Conservation (phyloP, 2,329 filamentous ascomycete genomes). For the Apiospora aurea region DNA sequence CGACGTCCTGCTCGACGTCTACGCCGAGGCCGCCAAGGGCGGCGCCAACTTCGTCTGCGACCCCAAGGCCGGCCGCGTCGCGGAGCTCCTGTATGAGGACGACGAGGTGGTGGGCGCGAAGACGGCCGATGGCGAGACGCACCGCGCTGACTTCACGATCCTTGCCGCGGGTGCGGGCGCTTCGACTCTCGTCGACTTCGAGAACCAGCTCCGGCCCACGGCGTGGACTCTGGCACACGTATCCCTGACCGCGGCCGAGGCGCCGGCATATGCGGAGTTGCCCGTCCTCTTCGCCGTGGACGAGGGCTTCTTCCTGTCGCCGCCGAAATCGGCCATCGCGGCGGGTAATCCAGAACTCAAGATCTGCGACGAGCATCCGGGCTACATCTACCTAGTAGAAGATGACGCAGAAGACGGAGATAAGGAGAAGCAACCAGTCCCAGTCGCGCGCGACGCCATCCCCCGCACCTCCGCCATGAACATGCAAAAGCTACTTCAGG, state of each 20-base stretch:
- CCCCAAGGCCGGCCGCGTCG: conserved; percentile 28
- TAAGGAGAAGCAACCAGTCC: neutral
- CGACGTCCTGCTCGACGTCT: conserved; percentile 54
- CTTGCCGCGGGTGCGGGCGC: conserved; percentile 56
- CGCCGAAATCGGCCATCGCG: conserved; percentile 46
- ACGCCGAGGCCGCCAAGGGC: conserved; percentile 50
- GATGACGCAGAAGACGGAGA: neutral
- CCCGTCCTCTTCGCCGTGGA: conserved; percentile 56
- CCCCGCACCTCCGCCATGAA: conserved; percentile 55
- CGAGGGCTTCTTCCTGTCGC: conserved; percentile 55
- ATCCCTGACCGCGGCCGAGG: conserved; percentile 53
- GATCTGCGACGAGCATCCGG: conserved; percentile 63
- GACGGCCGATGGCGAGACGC: conserved; percentile 47
- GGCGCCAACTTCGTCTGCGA: conserved; percentile 56
- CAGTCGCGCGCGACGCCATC: conserved; percentile 43
- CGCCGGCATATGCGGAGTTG: conserved; percentile 49
- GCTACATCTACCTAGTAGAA: conserved; percentile 57
- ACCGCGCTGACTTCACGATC: conserved; percentile 51
- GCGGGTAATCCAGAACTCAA: conserved; percentile 54
- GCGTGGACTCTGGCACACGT: conserved; percentile 60
- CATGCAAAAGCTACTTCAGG: conserved; percentile 55
- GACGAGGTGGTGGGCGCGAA: conserved; percentile 48
- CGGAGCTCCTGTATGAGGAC: conserved; percentile 26
- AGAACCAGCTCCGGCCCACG: conserved; percentile 58
- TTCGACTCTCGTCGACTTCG: conserved; percentile 53